Conservation (phyloP, 2,329 filamentous ascomycete species). For the Colletotrichum nymphaeae region DNA sequence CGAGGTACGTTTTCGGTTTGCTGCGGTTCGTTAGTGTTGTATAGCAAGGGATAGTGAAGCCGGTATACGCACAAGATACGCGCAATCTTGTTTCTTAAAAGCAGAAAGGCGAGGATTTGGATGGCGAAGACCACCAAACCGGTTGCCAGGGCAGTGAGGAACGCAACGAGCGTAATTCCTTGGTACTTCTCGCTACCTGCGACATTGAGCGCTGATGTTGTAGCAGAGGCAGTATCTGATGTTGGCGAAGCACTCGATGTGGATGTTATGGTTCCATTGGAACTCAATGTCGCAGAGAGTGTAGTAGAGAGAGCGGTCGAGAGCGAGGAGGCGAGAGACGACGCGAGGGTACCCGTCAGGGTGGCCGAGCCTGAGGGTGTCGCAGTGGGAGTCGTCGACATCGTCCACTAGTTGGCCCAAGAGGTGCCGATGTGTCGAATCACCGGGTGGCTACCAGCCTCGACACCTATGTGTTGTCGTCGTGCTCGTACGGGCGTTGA, state of each 20-base stretch:
- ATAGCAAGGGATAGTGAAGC: not conserved
- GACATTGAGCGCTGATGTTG: not conserved
- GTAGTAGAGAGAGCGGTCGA: conserved; percentile 15
- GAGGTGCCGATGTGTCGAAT: not conserved
- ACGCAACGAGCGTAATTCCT: conserved; percentile 63
- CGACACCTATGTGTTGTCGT: not conserved
- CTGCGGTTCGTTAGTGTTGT: conserved; percentile 52
- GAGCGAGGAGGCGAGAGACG: conserved; percentile 30
- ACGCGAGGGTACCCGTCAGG: conserved; percentile 38
- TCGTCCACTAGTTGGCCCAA: conserved; percentile 2
- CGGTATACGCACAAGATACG: conserved; percentile 78
- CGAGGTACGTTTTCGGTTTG: conserved; percentile 86
- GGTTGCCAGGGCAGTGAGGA: conserved; percentile 73
- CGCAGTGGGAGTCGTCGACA: conserved; percentile 27
- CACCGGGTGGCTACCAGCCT: not conserved
- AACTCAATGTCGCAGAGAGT: conserved; percentile 14
- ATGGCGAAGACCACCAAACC: conserved; percentile 72
- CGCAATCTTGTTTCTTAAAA: conserved; percentile 81
- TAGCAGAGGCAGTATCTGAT: not conserved
- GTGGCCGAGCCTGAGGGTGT: conserved; percentile 35
- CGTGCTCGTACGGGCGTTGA: not conserved
- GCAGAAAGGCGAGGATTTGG: conserved; percentile 76
- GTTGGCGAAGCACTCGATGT: not conserved
- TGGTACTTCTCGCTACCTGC: conserved; percentile 38
- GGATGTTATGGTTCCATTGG: conserved; percentile 20